These are phyloP conservation scores for Aspergillus asperescens DNA, from an alignment of 495 filamentous ascomycete species.

Conservation along the genomic window DNA sequence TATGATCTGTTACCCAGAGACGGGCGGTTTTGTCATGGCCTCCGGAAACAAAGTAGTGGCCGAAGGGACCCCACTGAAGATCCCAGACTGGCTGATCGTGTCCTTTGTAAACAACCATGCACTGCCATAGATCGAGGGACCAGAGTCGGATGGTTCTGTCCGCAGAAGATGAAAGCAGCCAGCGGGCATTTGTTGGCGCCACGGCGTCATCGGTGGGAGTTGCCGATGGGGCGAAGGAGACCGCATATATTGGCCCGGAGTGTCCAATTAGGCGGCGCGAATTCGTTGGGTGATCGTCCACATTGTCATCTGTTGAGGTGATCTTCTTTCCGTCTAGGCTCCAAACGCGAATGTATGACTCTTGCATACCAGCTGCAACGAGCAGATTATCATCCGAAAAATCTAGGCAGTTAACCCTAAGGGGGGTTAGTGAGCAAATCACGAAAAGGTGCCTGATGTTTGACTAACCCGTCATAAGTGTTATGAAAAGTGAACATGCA, in stretches of 20 bases:
- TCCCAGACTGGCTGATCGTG: constrained; percentile 87
- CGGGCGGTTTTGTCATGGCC: constrained; percentile 85
- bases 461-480: constrained; percentile 72
- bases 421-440: constrained; percentile 20
- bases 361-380: constrained; percentile 78
- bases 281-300: constrained; percentile 48
- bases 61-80: constrained; percentile 84
- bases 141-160: constrained; percentile 86
- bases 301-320: constrained; percentile 39
- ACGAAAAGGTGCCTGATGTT: neutral
- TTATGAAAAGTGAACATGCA: constrained; percentile 99
- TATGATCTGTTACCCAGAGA: constrained; percentile 85
- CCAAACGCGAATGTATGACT: constrained; percentile 96
- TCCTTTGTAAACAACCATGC: constrained; percentile 86
- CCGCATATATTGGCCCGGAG: constrained; percentile 77
- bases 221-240: constrained; percentile 83
- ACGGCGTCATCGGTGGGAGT: constrained; percentile 42
- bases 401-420: constrained; percentile 82
- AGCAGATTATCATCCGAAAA: constrained; percentile 85
- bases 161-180: constrained; percentile 79
- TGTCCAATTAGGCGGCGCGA: constrained; percentile 87
- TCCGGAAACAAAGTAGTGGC: constrained; percentile 89
- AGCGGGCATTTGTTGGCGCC: constrained; percentile 59
- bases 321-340: constrained; percentile 71
- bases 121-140: constrained; percentile 85